Percentiles rank a stretch among this genome's conserved stretches.
Conservation (phyloP, 2,329 filamentous ascomycete species). For the Aspergillus calidoustus region DNA sequence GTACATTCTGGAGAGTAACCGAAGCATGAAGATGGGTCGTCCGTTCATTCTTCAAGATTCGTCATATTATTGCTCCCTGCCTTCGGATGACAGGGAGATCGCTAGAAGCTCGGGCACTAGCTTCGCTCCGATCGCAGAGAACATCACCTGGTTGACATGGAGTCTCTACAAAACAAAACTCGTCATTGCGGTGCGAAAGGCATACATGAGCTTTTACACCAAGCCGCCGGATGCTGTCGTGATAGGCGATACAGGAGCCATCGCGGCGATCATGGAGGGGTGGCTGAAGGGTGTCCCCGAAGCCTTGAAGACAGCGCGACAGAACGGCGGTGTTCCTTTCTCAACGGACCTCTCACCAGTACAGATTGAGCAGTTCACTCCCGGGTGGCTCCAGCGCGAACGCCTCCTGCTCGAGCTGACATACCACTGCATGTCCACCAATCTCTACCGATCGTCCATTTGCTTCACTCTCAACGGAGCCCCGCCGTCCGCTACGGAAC, state of each 20-base stretch:
- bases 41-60: conserved; percentile 45
- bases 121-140: conserved; percentile 36
- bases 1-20: conserved; percentile 55
- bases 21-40: conserved; percentile 53
- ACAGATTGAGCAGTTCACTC: conserved; percentile 42
- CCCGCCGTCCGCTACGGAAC: conserved; percentile 29
- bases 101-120: conserved; percentile 37
- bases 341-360: conserved; percentile 45
- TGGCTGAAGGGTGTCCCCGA: conserved; percentile 45
- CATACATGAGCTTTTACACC: conserved; percentile 43
- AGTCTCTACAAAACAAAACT: conserved; percentile 42
- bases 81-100: conserved; percentile 40
- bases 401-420: conserved; percentile 48
- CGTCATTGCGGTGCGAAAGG: conserved; percentile 35
- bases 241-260: conserved; percentile 37
- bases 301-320: conserved; percentile 43
- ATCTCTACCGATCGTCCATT: conserved; percentile 48
- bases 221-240: conserved; percentile 32
- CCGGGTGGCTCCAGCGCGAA: conserved; percentile 49
- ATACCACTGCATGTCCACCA: conserved; percentile 46
- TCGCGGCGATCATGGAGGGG: conserved; percentile 32
- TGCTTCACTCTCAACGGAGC: conserved; percentile 32
- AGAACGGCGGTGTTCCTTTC: conserved; percentile 38
- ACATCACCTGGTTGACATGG: conserved; percentile 48
- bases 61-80: conserved; percentile 43